These are phyloP conservation scores for Lumnitzera racemosa DNA, from an alignment of 345 rosid genomes.

Conservation along the genomic window DNA sequence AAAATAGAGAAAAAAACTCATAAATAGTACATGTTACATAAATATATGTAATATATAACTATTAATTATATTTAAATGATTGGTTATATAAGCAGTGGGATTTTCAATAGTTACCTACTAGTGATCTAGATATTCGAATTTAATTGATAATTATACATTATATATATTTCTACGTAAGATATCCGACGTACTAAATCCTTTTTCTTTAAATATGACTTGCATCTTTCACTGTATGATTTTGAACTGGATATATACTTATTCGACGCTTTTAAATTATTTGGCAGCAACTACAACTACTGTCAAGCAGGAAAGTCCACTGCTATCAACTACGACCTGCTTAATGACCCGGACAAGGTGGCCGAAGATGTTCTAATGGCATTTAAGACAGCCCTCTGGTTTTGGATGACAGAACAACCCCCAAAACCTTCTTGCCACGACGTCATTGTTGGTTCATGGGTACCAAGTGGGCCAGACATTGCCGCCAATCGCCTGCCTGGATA, in stretches of 20 bases:
- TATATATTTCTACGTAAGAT: too few relatives aligned
- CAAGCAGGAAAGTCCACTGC: conserved; percentile 46
- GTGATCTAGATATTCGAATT: too few relatives aligned
- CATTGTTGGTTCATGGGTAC: conserved; percentile 37
- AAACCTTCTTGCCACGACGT: conserved; percentile 66
- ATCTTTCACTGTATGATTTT: too few relatives aligned
- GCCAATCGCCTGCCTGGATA: conserved; percentile 40
- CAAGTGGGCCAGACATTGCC: conserved; percentile 23
- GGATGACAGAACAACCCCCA: conserved; percentile 55
- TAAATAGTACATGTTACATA: too few relatives aligned
- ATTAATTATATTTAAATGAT: too few relatives aligned
- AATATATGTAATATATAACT: too few relatives aligned
- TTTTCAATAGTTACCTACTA: too few relatives aligned
- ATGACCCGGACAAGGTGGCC: conserved; percentile 51
- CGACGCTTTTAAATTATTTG: background rate
- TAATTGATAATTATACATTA: too few relatives aligned
- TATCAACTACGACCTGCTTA: conserved; percentile 30
- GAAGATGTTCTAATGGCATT: conserved; percentile 38
- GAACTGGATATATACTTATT: background rate
- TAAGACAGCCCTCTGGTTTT: conserved; percentile 66
- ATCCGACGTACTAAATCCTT: too few relatives aligned
- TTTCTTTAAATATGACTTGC: too few relatives aligned
- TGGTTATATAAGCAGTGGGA: too few relatives aligned
- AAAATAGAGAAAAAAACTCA: too few relatives aligned
- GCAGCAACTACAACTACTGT: conserved; percentile 67